A percentile compares a stretch with the other conserved stretches of the same genome.
Evolutionary conservation across 177 flowering plant genomes (phyloP).

Genomic region (Vitis hybrid): DNA sequence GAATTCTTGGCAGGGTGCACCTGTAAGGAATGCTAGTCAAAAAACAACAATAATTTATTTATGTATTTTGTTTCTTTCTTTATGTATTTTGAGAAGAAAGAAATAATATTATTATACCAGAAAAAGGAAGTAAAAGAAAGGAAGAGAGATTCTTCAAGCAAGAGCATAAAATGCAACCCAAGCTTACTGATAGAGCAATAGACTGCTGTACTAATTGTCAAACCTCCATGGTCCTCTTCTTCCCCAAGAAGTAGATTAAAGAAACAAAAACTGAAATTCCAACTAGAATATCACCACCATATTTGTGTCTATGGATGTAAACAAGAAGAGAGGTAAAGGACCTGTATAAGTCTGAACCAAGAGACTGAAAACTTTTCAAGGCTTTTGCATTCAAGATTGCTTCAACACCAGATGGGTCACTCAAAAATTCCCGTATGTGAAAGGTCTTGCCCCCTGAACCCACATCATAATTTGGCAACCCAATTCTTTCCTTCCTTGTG

Average conservation of each 20-base stretch:
- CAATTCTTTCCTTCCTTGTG: conserved; percentile 43
- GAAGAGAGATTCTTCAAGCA: too few relatives aligned
- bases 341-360: conserved; percentile 67
- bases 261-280: not conserved
- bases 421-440: conserved; percentile 54
- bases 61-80: not conserved
- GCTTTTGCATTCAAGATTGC: conserved; percentile 58
- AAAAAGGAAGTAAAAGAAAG: not conserved
- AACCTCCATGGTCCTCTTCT: too few relatives aligned
- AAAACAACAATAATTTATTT: not conserved
- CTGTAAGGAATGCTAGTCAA: conserved; percentile 32
- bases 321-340: conserved; percentile 2
- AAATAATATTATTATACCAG: not conserved
- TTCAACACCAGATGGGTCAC: conserved; percentile 64
- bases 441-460: conserved; percentile 20
- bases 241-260: not conserved
- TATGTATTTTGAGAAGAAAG: not conserved
- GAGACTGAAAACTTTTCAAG: conserved; percentile 42
- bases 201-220: too few relatives aligned
- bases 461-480: conserved; percentile 41
- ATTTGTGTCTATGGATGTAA: not conserved
- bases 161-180: too few relatives aligned
- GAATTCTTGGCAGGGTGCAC: conserved; percentile 53
- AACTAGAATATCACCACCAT: not conserved
- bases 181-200: too few relatives aligned